A percentile compares a stretch with the other conserved stretches of the same genome.
phyloP scores from a whole-genome alignment of 164 flowering plant species.

The Dillenia turbinata region DNA sequence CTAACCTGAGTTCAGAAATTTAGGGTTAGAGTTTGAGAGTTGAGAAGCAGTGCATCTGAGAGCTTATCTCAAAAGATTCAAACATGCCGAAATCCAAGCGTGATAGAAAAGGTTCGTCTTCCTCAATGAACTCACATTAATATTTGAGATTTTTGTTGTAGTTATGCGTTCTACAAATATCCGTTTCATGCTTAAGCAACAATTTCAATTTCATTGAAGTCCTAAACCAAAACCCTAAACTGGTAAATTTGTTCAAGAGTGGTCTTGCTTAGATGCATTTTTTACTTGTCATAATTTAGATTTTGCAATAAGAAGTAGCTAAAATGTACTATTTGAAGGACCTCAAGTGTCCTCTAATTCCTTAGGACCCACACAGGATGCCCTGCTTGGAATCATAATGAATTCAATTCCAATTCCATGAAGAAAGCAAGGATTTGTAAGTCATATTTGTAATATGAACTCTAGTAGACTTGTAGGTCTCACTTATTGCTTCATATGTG shows the following conservation, averaged over 20 bases:
- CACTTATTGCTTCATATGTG: too few species aligned
- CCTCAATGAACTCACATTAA: background rate
- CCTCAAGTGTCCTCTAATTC: too few species aligned
- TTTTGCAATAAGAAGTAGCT: too few species aligned
- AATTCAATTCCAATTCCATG: too few species aligned
- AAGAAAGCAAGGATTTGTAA: too few species aligned
- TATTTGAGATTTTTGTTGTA: background rate
- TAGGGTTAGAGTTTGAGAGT: background rate
- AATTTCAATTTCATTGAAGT: background rate
- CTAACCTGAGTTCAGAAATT: too few species aligned
- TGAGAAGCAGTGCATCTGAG: background rate
- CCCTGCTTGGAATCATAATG: too few species aligned
- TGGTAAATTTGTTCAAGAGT: background rate
- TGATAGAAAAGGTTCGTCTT: conserved; percentile 30
- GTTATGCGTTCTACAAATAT: too few species aligned
- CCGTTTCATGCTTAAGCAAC: background rate
- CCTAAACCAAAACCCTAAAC: background rate
- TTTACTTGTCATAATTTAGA: background rate
- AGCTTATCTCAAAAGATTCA: background rate
- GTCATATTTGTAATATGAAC: too few species aligned
- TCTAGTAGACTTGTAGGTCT: too few species aligned
- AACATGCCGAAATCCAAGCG: conserved; percentile 76
- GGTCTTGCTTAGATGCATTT: background rate
- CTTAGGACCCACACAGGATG: too few species aligned
- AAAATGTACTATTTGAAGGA: too few species aligned